Percentiles rank a stretch among this genome's conserved stretches.
Evolutionary conservation across 129 eudicot species (phyloP).

Genomic region (Scalesia atractyloides): DNA sequence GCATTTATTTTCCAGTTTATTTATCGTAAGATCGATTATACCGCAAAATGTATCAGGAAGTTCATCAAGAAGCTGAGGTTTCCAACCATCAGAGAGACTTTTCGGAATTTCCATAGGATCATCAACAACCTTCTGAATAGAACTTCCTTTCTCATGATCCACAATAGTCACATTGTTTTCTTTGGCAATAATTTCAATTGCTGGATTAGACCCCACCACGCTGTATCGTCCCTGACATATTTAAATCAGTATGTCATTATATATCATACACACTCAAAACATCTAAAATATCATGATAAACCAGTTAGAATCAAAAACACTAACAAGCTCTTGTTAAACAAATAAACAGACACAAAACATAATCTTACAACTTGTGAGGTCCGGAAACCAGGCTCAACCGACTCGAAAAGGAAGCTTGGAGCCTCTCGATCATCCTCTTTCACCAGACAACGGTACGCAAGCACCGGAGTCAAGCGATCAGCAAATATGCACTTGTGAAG

Average conservation of each 20-base stretch:
- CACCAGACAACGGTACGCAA: constrained; percentile 89
- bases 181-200: constrained; percentile 80
- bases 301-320: neutral
- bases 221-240: constrained; percentile 83
- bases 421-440: constrained; percentile 83
- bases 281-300: neutral
- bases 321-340: neutral
- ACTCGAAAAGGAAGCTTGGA: constrained; percentile 91
- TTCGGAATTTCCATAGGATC: constrained; percentile 78
- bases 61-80: constrained; percentile 66
- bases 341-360: neutral
- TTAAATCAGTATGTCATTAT: constrained; percentile 8
- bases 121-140: constrained; percentile 55
- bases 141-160: constrained; percentile 65
- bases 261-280: neutral
- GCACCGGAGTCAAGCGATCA: constrained; percentile 93
- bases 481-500: constrained; percentile 65
- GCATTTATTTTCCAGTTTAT: constrained; percentile 5
- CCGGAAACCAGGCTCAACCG: constrained; percentile 78
- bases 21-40: constrained; percentile 30
- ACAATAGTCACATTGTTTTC: constrained; percentile 72
- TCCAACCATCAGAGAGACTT: constrained; percentile 65
- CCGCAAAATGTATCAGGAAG: constrained; percentile 94
- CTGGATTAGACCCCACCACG: constrained; percentile 83
- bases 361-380: constrained; percentile 69